Conservation (phyloP, 805 yeast species). For the Hanseniaspora vineae region DNA sequence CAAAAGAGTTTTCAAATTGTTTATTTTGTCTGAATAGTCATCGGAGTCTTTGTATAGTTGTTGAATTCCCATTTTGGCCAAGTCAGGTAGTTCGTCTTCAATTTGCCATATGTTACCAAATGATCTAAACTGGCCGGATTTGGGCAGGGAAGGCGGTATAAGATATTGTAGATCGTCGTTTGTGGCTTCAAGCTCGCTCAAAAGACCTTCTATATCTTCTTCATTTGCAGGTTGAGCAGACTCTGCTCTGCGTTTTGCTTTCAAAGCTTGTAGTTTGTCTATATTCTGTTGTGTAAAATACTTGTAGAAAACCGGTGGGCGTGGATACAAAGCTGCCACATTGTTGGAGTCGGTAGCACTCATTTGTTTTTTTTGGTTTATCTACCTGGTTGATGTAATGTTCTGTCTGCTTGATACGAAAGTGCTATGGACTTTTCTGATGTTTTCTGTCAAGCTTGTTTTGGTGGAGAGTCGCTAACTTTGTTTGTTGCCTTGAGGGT, state of each 20-base stretch:
- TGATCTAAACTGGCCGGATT: slow-evolving; percentile 57
- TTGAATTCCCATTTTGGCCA: slow-evolving; percentile 63
- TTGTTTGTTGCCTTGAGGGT: too few species aligned
- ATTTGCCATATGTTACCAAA: slow-evolving; percentile 86
- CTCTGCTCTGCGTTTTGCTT: slow-evolving; percentile 8
- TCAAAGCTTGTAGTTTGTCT: slow-evolving; percentile 23
- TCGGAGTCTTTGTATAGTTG: slow-evolving; percentile 44
- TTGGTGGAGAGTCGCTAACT: too few species aligned
- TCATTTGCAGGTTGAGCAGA: slow-evolving; percentile 25
- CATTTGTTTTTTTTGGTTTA: too few species aligned
- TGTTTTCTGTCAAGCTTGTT: too few species aligned
- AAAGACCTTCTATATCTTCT: slow-evolving; percentile 17
- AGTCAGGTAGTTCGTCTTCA: slow-evolving; percentile 59
- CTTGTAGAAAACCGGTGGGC: slow-evolving; percentile 78
- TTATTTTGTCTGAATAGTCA: slow-evolving; percentile 38
- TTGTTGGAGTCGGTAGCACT: slow-evolving; percentile 12
- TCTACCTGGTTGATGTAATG: too few species aligned
- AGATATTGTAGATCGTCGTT: slow-evolving; percentile 33
- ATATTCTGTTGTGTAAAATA: slow-evolving; percentile 61
- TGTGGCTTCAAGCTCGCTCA: slow-evolving; percentile 15
- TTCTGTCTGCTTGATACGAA: too few species aligned
- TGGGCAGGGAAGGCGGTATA: slow-evolving; percentile 53
- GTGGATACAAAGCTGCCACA: slow-evolving; percentile 74
- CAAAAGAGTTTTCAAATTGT: slow-evolving; percentile 67
- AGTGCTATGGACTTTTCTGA: too few species aligned